These are phyloP conservation scores for Suillus spraguei DNA, from an alignment of 768 basidiomycete species.

Conservation along the genomic window DNA sequence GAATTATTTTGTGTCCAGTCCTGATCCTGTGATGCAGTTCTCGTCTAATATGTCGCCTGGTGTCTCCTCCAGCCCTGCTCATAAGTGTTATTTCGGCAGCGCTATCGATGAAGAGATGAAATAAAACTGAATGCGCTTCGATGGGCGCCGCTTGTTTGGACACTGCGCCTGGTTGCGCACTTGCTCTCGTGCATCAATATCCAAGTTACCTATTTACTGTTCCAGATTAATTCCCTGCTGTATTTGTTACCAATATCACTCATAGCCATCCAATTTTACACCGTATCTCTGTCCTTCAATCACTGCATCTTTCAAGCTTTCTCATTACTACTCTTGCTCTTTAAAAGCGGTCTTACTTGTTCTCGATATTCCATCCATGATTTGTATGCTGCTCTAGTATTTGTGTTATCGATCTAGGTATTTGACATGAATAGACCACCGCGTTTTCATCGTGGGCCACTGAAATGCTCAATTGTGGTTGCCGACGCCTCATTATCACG, in stretches of 20 bases:
- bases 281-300: neutral
- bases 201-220: constrained; percentile 2
- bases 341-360: neutral
- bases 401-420: neutral
- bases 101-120: constrained; percentile 23
- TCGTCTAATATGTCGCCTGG: constrained; percentile 17
- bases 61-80: constrained; percentile 16
- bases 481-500: neutral
- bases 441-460: neutral
- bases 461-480: neutral
- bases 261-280: constrained; percentile 3
- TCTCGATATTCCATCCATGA: neutral
- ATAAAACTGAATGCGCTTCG: constrained; percentile 18
- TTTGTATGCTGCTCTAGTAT: constrained; percentile 1
- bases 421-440: neutral
- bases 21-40: constrained; percentile 15
- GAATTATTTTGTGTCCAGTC: constrained; percentile 4
- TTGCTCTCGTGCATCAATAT: neutral
- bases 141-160: neutral
- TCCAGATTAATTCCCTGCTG: constrained; percentile 9
- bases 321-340: neutral
- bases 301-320: neutral
- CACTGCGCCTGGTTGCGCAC: constrained; percentile 6
- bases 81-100: constrained; percentile 11
- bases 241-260: neutral